Conservation (phyloP, 2,329 filamentous ascomycete genomes). For the Cercospora brassicicola region DNA sequence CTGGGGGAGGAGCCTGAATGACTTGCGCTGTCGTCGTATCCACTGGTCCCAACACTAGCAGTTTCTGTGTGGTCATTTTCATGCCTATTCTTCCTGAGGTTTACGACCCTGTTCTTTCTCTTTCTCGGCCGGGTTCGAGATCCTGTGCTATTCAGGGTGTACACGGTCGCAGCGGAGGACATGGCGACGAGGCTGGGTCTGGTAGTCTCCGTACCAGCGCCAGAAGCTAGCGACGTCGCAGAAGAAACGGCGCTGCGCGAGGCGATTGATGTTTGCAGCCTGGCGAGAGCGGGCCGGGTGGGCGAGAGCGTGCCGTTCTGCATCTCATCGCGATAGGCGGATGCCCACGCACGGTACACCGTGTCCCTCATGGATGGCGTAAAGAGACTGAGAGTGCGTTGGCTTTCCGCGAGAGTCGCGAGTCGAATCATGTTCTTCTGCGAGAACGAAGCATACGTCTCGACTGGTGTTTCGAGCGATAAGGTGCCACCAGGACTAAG, state of each 20-base stretch:
- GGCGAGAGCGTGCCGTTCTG: constrained; percentile 44
- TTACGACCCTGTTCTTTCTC: constrained; percentile 81
- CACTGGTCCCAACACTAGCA: constrained; percentile 42
- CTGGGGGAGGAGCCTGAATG: constrained; percentile 40
- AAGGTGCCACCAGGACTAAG: constrained; percentile 71
- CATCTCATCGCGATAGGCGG: constrained; percentile 67
- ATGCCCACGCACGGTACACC: constrained; percentile 90
- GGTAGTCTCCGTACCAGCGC: constrained; percentile 64
- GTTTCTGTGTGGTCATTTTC: constrained; percentile 50
- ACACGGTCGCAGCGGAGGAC: constrained; percentile 52
- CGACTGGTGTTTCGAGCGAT: constrained; percentile 74
- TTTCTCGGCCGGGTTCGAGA: constrained; percentile 66
- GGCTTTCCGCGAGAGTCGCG: constrained; percentile 79
- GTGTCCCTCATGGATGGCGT: constrained; percentile 88
- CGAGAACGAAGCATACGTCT: constrained; percentile 87
- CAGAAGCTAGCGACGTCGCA: constrained; percentile 62
- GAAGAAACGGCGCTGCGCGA: constrained; percentile 56
- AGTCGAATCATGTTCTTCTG: constrained; percentile 89
- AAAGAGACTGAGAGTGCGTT: constrained; percentile 85
- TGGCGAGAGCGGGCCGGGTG: constrained; percentile 46
- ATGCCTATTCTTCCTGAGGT: constrained; percentile 63
- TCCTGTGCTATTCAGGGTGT: constrained; percentile 60
- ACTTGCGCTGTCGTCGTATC: constrained; percentile 41
- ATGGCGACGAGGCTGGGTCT: constrained; percentile 66
- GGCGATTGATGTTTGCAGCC: constrained; percentile 52